phyloP scores from a whole-genome alignment of 2,329 filamentous ascomycete species.

The Chrysoporthe austroafricana region DNA sequence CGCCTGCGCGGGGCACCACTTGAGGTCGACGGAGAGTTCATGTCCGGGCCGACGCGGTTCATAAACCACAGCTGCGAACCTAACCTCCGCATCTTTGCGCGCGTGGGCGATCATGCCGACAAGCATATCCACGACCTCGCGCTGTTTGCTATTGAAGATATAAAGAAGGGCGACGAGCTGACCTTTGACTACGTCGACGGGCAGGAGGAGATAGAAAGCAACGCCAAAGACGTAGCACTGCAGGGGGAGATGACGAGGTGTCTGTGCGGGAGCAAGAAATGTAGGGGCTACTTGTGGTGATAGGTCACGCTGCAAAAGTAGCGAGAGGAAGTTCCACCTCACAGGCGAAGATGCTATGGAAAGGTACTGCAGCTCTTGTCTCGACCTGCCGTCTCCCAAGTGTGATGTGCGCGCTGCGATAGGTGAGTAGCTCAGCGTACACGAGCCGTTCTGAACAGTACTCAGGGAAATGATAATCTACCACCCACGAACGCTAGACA shows the following conservation, averaged over 20 bases:
- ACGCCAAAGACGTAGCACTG: conserved; percentile 53
- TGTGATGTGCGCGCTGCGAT: no score
- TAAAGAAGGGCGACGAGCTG: conserved; percentile 68
- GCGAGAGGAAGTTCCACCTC: not conserved
- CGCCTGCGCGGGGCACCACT: conserved; percentile 59
- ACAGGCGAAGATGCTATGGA: not conserved
- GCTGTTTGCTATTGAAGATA: conserved; percentile 72
- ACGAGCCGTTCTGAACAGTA: not conserved
- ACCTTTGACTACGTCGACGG: conserved; percentile 82
- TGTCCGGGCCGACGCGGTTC: conserved; percentile 78
- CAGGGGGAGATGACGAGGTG: conserved; percentile 60
- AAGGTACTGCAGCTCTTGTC: not conserved
- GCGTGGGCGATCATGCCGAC: conserved; percentile 77
- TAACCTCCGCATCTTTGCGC: conserved; percentile 78
- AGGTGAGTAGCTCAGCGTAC: not conserved
- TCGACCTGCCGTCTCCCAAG: not conserved
- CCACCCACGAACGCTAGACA: conserved; percentile 12
- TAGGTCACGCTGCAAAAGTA: not conserved
- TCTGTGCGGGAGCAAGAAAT: conserved; percentile 67
- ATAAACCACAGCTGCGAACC: conserved; percentile 84
- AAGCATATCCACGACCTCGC: conserved; percentile 76
- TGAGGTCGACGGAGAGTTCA: conserved; percentile 73
- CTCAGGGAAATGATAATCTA: not conserved
- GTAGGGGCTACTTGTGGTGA: conserved; percentile 72
- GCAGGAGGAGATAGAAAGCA: conserved; percentile 53